Evolutionary conservation across 2,329 filamentous ascomycete species (phyloP).

Genomic region (Exophiala xenobiotica): DNA sequence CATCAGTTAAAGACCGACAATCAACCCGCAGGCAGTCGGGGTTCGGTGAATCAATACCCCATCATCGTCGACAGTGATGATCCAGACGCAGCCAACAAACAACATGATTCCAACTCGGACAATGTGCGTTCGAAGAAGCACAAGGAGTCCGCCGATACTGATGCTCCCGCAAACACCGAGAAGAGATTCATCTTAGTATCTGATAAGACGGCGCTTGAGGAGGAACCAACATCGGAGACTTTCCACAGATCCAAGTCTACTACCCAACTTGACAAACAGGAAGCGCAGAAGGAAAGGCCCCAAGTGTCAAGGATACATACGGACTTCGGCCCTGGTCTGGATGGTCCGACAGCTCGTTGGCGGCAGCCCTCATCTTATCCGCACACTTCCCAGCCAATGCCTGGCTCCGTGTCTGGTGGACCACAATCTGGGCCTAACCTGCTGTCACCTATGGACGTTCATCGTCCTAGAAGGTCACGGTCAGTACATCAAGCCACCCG

Average conservation of each 20-base stretch:
- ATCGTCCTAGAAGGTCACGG: slow-evolving; percentile 13
- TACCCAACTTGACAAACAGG: slow-evolving; percentile 13
- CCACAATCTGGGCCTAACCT: slow-evolving; percentile 10
- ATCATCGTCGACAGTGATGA: slow-evolving; percentile 39
- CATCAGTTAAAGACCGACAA: slow-evolving; percentile 26
- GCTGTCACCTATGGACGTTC: slow-evolving; percentile 20
- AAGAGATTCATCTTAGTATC: slow-evolving; percentile 22
- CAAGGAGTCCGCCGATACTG: slow-evolving; percentile 4
- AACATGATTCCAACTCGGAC: slow-evolving; percentile 3
- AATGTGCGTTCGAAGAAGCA: slow-evolving; percentile 1
- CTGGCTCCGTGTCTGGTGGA: slow-evolving; percentile 4
- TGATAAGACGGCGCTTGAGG: slow-evolving; percentile 4
- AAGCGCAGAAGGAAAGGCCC: slow-evolving; percentile 20
- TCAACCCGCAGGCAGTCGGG: slow-evolving; percentile 35
- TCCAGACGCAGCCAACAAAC: not conserved
- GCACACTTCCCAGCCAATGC: slow-evolving; percentile 4
- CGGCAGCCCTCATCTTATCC: slow-evolving; percentile 30
- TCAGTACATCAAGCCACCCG: slow-evolving; percentile 16
- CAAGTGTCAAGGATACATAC: slow-evolving; percentile 30
- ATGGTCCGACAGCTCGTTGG: slow-evolving; percentile 16
- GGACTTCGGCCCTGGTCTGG: slow-evolving; percentile 19
- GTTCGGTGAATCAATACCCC: slow-evolving; percentile 46
- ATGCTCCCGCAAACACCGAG: slow-evolving; percentile 14
- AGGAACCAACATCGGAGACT: slow-evolving; percentile 1
- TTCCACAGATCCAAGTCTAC: slow-evolving; percentile 26